Conservation (phyloP, 805 yeast species). For the Ogataea sp. region DNA sequence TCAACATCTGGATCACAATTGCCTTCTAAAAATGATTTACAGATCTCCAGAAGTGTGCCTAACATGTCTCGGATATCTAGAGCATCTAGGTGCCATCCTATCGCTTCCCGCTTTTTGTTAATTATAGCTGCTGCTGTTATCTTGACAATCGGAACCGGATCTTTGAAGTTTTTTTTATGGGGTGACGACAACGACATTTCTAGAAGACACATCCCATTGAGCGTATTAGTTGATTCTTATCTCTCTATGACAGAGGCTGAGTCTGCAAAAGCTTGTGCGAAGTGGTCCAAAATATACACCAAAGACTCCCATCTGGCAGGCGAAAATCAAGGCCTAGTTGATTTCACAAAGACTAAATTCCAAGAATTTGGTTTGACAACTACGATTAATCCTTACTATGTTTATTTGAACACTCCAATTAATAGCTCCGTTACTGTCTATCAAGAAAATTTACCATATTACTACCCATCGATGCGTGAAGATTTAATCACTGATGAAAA, state of each 20-base stretch:
- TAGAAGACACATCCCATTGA: not conserved
- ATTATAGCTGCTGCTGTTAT: too few species aligned
- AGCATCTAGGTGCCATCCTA: too few species aligned
- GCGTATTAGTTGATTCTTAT: not conserved
- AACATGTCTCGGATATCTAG: too few species aligned
- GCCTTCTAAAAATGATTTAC: too few species aligned
- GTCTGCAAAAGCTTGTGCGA: slow-evolving; percentile 2
- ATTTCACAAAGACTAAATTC: slow-evolving; percentile 54
- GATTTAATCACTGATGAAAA: slow-evolving; percentile 39
- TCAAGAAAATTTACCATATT: slow-evolving; percentile 22
- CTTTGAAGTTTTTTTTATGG: too few species aligned
- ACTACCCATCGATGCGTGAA: slow-evolving; percentile 46
- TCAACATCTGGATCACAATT: too few species aligned
- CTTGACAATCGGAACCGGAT: too few species aligned
- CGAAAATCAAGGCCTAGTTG: slow-evolving; percentile 35
- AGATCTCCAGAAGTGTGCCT: too few species aligned
- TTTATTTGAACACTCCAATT: slow-evolving; percentile 57
- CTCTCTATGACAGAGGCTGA: not conserved
- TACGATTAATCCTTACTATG: slow-evolving; percentile 47
- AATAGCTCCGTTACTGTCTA: slow-evolving; percentile 40
- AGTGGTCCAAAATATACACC: slow-evolving; percentile 49
- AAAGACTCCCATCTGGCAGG: slow-evolving; percentile 53
- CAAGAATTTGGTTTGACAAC: slow-evolving; percentile 50
- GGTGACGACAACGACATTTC: too few species aligned
- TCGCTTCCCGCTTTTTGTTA: too few species aligned